Conservation (phyloP, 495 filamentous ascomycete species). For the Xylaria palmicola region DNA sequence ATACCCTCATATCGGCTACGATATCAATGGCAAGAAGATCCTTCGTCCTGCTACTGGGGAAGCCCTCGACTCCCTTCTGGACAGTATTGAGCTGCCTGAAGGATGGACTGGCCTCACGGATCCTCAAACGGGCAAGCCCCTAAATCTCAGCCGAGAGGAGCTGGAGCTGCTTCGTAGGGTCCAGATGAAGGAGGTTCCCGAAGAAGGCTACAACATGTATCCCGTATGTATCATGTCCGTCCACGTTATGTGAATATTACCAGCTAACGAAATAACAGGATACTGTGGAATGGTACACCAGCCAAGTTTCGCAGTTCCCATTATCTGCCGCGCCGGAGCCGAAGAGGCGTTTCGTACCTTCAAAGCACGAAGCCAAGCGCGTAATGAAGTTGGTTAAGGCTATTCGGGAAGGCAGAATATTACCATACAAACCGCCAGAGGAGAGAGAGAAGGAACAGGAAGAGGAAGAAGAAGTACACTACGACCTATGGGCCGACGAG, state of each 20-base stretch:
- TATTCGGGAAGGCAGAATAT: slow-evolving; percentile 88
- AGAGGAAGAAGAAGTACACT: slow-evolving; percentile 64
- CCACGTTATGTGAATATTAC: not conserved
- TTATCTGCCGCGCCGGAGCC: slow-evolving; percentile 92
- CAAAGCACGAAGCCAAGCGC: slow-evolving; percentile 96
- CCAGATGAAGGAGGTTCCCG: slow-evolving; percentile 84
- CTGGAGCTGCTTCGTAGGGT: slow-evolving; percentile 84
- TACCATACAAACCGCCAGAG: slow-evolving; percentile 81
- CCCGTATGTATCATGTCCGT: slow-evolving; percentile 46
- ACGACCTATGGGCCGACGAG: slow-evolving; percentile 95
- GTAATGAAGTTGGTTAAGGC: slow-evolving; percentile 98
- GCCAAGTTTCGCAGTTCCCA: slow-evolving; percentile 88
- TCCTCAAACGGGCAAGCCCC: slow-evolving; percentile 84
- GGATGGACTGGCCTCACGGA: slow-evolving; percentile 97
- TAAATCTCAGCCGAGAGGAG: slow-evolving; percentile 85
- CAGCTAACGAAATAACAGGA: slow-evolving; percentile 47
- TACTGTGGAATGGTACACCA: slow-evolving; percentile 88
- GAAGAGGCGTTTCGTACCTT: slow-evolving; percentile 92
- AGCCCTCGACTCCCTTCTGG: slow-evolving; percentile 88
- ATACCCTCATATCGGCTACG: slow-evolving; percentile 97
- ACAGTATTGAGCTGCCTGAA: slow-evolving; percentile 96
- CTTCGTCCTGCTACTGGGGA: slow-evolving; percentile 93
- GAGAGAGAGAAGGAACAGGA: slow-evolving; percentile 70
- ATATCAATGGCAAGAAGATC: slow-evolving; percentile 97
- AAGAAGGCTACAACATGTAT: slow-evolving; percentile 89